phyloP scores from a whole-genome alignment of 2,329 filamentous ascomycete species.

The Madurella fahalii region DNA sequence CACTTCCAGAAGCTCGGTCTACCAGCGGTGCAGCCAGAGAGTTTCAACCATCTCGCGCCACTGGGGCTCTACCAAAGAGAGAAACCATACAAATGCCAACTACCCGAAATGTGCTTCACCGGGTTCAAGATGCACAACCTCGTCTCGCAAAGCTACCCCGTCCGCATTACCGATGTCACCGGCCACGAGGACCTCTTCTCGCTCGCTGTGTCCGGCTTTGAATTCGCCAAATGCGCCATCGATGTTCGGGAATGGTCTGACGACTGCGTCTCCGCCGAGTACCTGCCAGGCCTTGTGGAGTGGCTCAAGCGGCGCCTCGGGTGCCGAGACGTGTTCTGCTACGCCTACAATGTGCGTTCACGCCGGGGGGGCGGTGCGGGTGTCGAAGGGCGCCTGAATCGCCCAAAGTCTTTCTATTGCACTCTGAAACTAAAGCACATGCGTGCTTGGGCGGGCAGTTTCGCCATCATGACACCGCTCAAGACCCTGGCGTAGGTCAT shows the following conservation, averaged over 20 bases:
- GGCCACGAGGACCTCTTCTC: conserved; percentile 6
- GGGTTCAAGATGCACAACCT: conserved; percentile 14
- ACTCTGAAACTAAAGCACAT: not conserved
- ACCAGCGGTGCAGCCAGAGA: conserved; percentile 3
- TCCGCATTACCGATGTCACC: conserved; percentile 4
- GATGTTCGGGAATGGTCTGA: conserved; percentile 3
- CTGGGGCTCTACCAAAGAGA: conserved; percentile 2
- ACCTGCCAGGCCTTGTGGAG: conserved; percentile 1
- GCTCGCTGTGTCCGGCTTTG: conserved; percentile 8
- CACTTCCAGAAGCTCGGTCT: not conserved
- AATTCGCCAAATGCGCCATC: conserved; percentile 6
- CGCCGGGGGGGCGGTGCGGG: not conserved
- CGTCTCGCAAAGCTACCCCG: not conserved
- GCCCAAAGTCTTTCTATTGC: not conserved
- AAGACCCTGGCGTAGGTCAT: not conserved
- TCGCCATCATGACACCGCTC: conserved; percentile 2
- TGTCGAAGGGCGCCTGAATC: not conserved
- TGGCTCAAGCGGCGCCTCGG: conserved; percentile 8
- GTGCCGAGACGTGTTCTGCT: conserved; percentile 2
- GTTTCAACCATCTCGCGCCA: conserved; percentile 10
- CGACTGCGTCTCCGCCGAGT: not conserved
- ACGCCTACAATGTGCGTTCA: conserved; percentile 13
- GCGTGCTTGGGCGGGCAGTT: not conserved
- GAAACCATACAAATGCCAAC: conserved; percentile 15
- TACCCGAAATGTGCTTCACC: conserved; percentile 8